Evolutionary conservation across 257 asterid species (phyloP), one percentile per base, ranked within the genome.

Genomic region (Penstemon davidsonii): DNA sequence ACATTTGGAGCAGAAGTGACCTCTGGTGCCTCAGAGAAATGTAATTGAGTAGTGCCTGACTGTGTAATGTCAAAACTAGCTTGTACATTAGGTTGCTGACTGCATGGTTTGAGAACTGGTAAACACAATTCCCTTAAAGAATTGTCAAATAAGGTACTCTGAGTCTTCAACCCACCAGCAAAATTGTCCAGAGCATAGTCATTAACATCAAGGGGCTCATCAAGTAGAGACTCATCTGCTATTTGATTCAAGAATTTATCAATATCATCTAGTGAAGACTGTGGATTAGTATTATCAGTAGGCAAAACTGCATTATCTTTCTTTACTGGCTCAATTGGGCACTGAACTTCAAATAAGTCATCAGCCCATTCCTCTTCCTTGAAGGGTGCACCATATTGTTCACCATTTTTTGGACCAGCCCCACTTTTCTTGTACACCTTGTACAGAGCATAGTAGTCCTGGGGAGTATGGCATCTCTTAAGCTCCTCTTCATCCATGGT

Each of bases 401-500:
- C 98, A 41, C 98, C 96, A 73, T 92, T 92, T 86, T 87, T 92
- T 4, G 98, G 95, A 66, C 98, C 98, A 0, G 98, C 68, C 73
- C 98, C 98, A 82, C 98, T 89, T 81, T 92, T 92, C 80, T 87
- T 96, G 66, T 86, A 89, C 60, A 92, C 78, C 75, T 96, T 86
- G 76, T 86, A 94, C 98, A 92, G 44, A 92, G 73, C 62, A 92
- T 43, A 60, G 4, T 3, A 59, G 4, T 43, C 98, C 96, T 92
- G 92, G 73, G 72, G 46, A 74, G 85, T 79, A 75, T 90, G 93
- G 58, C 84, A 76, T 71, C 72, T 82, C 77, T 74, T 85, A 71
- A 82, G 67, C 73, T 78, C 87, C 72, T 72, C 76, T 68, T 85
- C 94, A 67, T 77, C 55, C 41, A 85, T 89, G 78, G 88, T 93